Evolutionary conservation across 306 rosid species (phyloP).

Genomic region (Rosa multiflora): DNA sequence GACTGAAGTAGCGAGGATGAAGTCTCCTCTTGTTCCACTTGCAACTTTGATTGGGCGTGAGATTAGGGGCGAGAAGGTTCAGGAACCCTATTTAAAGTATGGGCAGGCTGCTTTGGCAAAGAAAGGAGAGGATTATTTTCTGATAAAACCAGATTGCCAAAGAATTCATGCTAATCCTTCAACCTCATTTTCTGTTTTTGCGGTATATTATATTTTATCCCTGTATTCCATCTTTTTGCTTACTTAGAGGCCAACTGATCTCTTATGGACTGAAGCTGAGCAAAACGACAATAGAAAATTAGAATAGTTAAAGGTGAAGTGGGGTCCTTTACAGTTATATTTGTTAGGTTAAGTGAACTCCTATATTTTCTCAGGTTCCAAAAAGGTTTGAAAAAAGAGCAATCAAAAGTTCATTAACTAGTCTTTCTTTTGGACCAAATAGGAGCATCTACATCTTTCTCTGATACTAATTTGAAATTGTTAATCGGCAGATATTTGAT

Average conservation of each 20-base stretch:
- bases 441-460: constrained; percentile 31
- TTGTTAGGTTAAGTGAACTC: constrained; percentile 20
- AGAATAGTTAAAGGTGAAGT: not conserved
- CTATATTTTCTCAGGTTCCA: constrained; percentile 4
- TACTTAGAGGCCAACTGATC: not conserved
- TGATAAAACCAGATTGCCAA: constrained; percentile 76
- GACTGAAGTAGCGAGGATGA: constrained; percentile 58
- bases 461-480: constrained; percentile 41
- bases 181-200: constrained; percentile 81
- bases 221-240: constrained; percentile 8
- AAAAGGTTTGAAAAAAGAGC: constrained; percentile 17
- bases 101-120: constrained; percentile 99
- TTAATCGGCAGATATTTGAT: constrained; percentile 78
- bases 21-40: constrained; percentile 69
- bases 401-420: constrained; percentile 20
- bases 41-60: constrained; percentile 95
- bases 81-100: constrained; percentile 77
- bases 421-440: constrained; percentile 31
- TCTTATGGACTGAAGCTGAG: not conserved
- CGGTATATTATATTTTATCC: constrained; percentile 52
- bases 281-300: not conserved
- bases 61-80: constrained; percentile 73
- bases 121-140: constrained; percentile 97
- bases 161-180: constrained; percentile 72
- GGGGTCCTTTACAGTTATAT: not conserved